A percentile compares a stretch with the other conserved stretches of the same genome.
These are phyloP conservation scores for Vitellaria paradoxa DNA, from an alignment of 179 eudicot species.

Conservation along the genomic window DNA sequence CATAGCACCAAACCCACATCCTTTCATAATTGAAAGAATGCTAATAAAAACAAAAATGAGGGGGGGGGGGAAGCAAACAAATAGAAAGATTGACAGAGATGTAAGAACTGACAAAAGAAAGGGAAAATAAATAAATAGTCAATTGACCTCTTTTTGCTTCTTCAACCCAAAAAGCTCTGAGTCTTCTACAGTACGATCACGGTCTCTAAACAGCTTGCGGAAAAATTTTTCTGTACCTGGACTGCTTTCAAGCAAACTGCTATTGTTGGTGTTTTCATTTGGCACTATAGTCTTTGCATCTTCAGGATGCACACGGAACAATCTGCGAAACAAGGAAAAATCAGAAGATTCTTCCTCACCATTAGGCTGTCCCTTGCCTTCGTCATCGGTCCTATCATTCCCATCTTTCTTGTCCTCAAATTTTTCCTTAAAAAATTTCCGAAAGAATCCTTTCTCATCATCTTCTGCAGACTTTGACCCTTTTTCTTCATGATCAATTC, in stretches of 20 bases:
- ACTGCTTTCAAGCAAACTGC: constrained; percentile 73
- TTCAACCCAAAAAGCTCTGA: constrained; percentile 82
- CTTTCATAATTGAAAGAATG: not conserved
- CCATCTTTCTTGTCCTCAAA: constrained; percentile 70
- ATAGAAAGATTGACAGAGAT: not conserved
- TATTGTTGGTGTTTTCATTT: constrained; percentile 32
- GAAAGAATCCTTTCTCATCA: constrained; percentile 78
- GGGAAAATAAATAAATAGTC: not conserved
- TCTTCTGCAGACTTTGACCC: constrained; percentile 38
- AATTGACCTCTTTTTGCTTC: constrained; percentile 75
- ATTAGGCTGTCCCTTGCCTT: constrained; percentile 49
- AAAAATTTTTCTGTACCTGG: constrained; percentile 98
- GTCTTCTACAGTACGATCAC: constrained; percentile 89
- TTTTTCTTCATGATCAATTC: constrained; percentile 41
- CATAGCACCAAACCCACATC: not conserved
- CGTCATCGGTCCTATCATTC: constrained; percentile 50
- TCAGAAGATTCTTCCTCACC: constrained; percentile 88
- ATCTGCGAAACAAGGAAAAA: constrained; percentile 67
- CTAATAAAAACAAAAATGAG: not conserved
- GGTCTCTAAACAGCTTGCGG: constrained; percentile 91
- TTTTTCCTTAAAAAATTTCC: constrained; percentile 80
- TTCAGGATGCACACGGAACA: constrained; percentile 90
- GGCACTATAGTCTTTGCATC: constrained; percentile 49
- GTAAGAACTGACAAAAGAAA: not conserved
- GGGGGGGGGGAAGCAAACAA: not conserved